phyloP scores from a whole-genome alignment of 805 yeast species.

The Saturnispora silvae region DNA sequence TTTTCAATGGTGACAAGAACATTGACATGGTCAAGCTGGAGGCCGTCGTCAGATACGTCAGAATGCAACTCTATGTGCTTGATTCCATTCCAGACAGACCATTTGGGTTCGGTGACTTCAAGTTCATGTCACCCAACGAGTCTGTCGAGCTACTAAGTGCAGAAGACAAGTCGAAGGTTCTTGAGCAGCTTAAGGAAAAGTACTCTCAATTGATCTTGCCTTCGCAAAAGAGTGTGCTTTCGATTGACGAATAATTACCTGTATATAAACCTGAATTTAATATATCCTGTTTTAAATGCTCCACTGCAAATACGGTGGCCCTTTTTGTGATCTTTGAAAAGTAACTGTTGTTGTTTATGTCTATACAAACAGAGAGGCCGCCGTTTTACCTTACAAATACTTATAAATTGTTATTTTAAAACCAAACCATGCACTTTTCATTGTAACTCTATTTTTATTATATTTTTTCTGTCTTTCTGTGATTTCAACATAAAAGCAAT shows the following conservation, averaged over 20 bases:
- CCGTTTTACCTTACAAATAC: too few relatives aligned
- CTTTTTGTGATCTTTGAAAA: too few relatives aligned
- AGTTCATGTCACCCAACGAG: constrained; percentile 73
- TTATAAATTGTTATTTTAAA: too few relatives aligned
- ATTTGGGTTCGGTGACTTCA: constrained; percentile 83
- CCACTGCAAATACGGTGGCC: too few relatives aligned
- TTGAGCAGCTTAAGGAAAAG: constrained; percentile 38
- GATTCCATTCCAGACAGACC: constrained; percentile 82
- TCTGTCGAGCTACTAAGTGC: constrained; percentile 61
- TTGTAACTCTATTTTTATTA: neutral
- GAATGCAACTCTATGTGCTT: constrained; percentile 82
- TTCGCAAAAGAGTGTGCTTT: constrained; percentile 43
- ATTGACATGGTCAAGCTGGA: constrained; percentile 78
- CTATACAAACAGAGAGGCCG: too few relatives aligned
- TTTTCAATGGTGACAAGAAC: constrained; percentile 76
- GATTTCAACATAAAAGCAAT: neutral
- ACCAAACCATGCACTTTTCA: too few relatives aligned
- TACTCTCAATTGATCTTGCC: constrained; percentile 49
- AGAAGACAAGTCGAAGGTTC: constrained; percentile 50
- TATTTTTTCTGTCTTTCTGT: neutral
- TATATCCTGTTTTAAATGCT: too few relatives aligned
- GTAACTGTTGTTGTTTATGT: too few relatives aligned
- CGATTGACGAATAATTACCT: constrained; percentile 32
- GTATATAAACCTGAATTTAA: too few relatives aligned
- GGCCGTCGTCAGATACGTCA: constrained; percentile 79